Base-by-base conservation (phyloP, 805 yeast genomes). In the Ogataea populi-albae region DNA sequence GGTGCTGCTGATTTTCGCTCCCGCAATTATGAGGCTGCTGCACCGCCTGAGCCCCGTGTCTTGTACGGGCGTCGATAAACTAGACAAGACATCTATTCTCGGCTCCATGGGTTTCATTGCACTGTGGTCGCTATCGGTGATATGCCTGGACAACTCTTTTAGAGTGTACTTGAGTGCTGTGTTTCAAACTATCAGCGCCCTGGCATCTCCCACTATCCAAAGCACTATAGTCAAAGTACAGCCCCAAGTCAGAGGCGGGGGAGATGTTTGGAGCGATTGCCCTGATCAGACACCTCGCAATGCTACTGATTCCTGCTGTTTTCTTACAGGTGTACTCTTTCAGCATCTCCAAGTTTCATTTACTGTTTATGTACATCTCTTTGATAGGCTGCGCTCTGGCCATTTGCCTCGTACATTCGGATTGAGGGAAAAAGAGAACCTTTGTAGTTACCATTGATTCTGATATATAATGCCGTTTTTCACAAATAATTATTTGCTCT, bases 201-300 rank as follows among this genome's bases (percentile, higher is more conserved):
- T 74, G 3, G 62, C 67, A 1, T 57, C 71, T 2, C 86, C 87
- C 2, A 63, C 79, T 0, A 41, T 78, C 11, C 77, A 71, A 43
- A 65, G 77, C 0, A 45, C 79, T 2, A 57, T 78, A 6, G 64
- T 75, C n/a, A 34, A 80, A 80, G 53, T 75, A 75, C 50, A 70
- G 66, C 38, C 74, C 77, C 1, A 75, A 71, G 37, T 62, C 67
- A 10, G 66, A 68, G 41, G 62, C 73, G 0, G 88, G 88, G 16
- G 83, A 79, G 54, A 61, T 77, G 7, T 79, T 78, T 57, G 84
- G 86, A 7, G 84, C 79, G 1, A 55, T 79, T 31, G 70, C 81
- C 0, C 50, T 80, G 32, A 47, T 78, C 12, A 73, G 76, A 50
- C 76, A 74, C 42, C 34, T 69, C 0, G 54, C 68, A 4, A 55